Evolutionary conservation across 345 rosid genomes (phyloP).

Genomic region (Eucalyptus cloeziana): DNA sequence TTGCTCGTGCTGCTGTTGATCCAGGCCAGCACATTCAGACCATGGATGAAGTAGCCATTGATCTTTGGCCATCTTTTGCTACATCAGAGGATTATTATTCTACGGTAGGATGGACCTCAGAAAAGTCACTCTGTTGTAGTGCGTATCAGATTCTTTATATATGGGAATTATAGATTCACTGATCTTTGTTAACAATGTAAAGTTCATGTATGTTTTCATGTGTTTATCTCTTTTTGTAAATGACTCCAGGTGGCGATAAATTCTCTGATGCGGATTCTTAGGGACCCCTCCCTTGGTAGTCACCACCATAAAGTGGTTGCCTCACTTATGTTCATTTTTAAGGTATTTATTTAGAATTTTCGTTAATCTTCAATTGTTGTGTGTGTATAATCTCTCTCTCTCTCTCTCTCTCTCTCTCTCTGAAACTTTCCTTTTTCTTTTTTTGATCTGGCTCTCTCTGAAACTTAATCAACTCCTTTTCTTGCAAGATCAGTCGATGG

Average conservation of each 20-base stretch:
- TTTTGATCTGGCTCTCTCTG: neutral
- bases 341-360: slow-evolving; percentile 29
- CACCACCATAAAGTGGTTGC: slow-evolving; percentile 97
- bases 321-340: slow-evolving; percentile 93
- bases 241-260: slow-evolving; percentile 81
- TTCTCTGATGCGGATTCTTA: slow-evolving; percentile 95
- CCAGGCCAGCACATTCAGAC: slow-evolving; percentile 87
- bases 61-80: slow-evolving; percentile 88
- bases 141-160: neutral
- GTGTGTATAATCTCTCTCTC: neutral
- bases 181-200: neutral
- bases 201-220: neutral
- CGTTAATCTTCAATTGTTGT: neutral
- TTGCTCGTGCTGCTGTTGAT: slow-evolving; percentile 78
- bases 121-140: neutral
- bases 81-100: slow-evolving; percentile 96
- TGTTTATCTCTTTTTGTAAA: neutral
- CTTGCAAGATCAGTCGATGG: slow-evolving; percentile 88
- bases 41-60: slow-evolving; percentile 81
- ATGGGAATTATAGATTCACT: neutral
- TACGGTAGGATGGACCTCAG: slow-evolving; percentile 40
- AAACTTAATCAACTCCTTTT: neutral
- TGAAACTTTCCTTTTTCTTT: too few species aligned
- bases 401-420: neutral
- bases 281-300: slow-evolving; percentile 93